These are phyloP conservation scores for Keqinozyma sinolaborantium DNA, from an alignment of 1,139 yeast genomes.

Conservation along the genomic window DNA sequence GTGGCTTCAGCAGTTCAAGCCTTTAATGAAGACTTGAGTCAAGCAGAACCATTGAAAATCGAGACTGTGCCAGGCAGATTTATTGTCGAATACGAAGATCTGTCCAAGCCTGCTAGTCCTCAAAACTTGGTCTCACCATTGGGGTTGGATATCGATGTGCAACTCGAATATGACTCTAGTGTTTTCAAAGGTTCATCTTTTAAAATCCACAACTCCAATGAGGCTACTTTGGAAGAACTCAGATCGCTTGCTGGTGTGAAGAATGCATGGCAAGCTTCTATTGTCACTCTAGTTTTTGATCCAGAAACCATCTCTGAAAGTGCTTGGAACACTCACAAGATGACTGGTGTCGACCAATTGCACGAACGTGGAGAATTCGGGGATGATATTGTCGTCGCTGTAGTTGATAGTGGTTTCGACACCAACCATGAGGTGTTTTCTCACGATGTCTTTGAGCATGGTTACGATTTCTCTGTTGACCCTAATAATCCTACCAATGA, in stretches of 20 bases:
- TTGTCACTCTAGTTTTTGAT: neutral
- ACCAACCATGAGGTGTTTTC: neutral
- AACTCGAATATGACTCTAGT: too few species aligned
- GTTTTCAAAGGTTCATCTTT: neutral
- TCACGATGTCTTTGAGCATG: neutral
- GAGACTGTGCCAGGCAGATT: too few species aligned
- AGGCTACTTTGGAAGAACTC: neutral
- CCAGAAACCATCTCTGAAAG: neutral
- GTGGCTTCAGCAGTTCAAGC: too few species aligned
- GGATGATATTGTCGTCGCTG: neutral
- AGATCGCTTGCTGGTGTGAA: neutral
- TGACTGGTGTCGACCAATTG: neutral
- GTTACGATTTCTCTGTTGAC: slow-evolving; percentile 1
- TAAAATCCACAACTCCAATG: neutral
- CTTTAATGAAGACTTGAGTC: too few species aligned
- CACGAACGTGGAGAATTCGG: neutral
- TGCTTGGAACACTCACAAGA: neutral
- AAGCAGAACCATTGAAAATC: too few species aligned
- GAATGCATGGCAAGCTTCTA: slow-evolving; percentile 1
- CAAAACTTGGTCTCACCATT: too few species aligned
- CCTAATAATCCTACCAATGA: slow-evolving; percentile 3
- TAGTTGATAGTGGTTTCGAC: slow-evolving; percentile 1
- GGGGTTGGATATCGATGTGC: too few species aligned
- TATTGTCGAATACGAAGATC: too few species aligned
- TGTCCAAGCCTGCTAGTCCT: too few species aligned